A percentile compares a stretch with the other conserved stretches of the same genome.
These are phyloP conservation scores for Cordyceps javanica DNA, from an alignment of 2,329 filamentous ascomycete species.

Conservation along the genomic window DNA sequence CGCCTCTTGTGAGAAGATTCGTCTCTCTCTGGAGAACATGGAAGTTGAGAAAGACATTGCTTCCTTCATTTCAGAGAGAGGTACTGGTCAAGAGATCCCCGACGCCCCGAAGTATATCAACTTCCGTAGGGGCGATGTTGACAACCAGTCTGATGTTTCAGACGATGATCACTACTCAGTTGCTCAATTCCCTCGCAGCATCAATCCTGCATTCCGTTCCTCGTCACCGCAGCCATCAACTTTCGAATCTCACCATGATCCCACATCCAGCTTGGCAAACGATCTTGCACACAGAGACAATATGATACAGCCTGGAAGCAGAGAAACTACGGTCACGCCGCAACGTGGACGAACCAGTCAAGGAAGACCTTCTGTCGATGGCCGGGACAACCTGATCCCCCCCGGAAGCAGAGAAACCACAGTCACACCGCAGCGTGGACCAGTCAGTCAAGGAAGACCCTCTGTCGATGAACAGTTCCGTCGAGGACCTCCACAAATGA, in stretches of 20 bases:
- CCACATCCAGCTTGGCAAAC: slow-evolving; percentile 64
- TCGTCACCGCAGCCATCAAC: slow-evolving; percentile 93
- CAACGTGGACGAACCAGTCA: slow-evolving; percentile 36
- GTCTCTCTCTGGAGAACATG: slow-evolving; percentile 86
- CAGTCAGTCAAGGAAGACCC: slow-evolving; percentile 14
- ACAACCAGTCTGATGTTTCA: slow-evolving; percentile 73
- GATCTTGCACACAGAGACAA: slow-evolving; percentile 59
- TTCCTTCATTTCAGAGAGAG: slow-evolving; percentile 78
- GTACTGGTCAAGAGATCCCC: slow-evolving; percentile 95
- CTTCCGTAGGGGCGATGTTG: slow-evolving; percentile 86
- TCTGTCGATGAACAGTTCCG: slow-evolving; percentile 16
- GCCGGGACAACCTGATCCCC: slow-evolving; percentile 16
- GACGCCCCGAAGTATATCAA: slow-evolving; percentile 98
- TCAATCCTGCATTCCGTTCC: slow-evolving; percentile 93
- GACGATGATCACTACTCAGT: slow-evolving; percentile 90
- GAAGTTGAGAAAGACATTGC: slow-evolving; percentile 95
- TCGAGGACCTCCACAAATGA: slow-evolving; percentile 17
- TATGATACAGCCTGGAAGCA: slow-evolving; percentile 35
- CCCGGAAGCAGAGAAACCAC: slow-evolving; percentile 45
- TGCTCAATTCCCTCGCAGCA: slow-evolving; percentile 89
- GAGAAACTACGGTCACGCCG: slow-evolving; percentile 45
- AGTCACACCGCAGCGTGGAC: slow-evolving; percentile 47
- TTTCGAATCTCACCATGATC: slow-evolving; percentile 87
- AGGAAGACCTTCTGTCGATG: slow-evolving; percentile 10
- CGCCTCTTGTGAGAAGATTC: slow-evolving; percentile 91